Percentiles rank a stretch among this genome's conserved stretches.
These are phyloP conservation scores for Margaritispora aquatica DNA, from an alignment of 495 filamentous ascomycete genomes.

Conservation along the genomic window DNA sequence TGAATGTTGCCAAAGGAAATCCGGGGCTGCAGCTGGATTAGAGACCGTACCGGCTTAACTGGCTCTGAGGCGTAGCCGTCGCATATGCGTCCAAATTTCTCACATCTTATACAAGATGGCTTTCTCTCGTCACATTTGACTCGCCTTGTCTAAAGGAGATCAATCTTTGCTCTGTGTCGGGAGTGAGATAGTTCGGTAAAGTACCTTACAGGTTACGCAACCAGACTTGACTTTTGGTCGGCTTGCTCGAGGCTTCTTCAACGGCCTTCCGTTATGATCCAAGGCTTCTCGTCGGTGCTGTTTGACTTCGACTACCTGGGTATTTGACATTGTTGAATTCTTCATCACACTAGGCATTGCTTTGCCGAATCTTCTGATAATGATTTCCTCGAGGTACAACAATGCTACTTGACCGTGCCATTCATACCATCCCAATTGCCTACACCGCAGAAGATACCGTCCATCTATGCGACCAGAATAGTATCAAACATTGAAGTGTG, in stretches of 20 bases:
- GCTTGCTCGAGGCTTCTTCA: constrained; percentile 16
- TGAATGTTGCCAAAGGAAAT: constrained; percentile 7
- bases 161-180: too few relatives aligned
- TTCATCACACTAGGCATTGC: neutral
- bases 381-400: too few relatives aligned
- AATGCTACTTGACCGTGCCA: too few relatives aligned
- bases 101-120: constrained; percentile 46
- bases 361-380: too few relatives aligned
- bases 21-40: constrained; percentile 16
- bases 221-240: constrained; percentile 21
- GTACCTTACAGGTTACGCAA: constrained; percentile 24
- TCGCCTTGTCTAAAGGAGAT: constrained; percentile 21
- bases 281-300: constrained; percentile 3
- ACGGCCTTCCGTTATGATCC: constrained; percentile 1
- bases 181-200: too few relatives aligned
- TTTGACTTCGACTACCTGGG: too few relatives aligned
- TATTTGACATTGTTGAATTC: neutral
- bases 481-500: neutral
- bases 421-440: too few relatives aligned
- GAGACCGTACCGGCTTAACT: neutral
- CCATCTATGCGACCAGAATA: neutral
- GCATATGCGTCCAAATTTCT: constrained; percentile 46
- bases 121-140: constrained; percentile 56
- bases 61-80: constrained; percentile 40
- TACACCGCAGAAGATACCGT: too few relatives aligned